Evolutionary conservation across 2,329 filamentous ascomycete genomes (phyloP).

Genomic region (Aureobasidium vineae): DNA sequence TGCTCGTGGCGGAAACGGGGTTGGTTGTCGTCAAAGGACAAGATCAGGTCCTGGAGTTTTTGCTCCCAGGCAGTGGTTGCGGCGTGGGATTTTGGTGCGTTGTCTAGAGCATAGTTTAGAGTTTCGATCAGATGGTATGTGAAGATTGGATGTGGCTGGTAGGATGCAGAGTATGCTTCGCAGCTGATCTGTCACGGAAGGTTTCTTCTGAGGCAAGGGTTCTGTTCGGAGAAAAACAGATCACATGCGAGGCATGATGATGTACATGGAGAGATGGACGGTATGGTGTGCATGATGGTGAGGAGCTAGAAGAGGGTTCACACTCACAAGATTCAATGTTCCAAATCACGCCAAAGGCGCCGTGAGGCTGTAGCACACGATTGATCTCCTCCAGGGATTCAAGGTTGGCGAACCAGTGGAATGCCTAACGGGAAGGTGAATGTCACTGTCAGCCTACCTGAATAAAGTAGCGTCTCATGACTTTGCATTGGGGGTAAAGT

Average conservation of each 20-base stretch:
- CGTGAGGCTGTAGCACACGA: constrained; percentile 61
- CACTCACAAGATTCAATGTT: constrained; percentile 67
- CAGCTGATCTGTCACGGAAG: not conserved
- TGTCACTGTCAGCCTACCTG: constrained; percentile 27
- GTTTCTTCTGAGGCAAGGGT: not conserved
- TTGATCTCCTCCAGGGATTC: constrained; percentile 65
- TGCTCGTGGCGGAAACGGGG: constrained; percentile 63
- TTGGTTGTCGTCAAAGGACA: constrained; percentile 56
- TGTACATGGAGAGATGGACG: not conserved
- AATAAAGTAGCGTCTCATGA: constrained; percentile 7
- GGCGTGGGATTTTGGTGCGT: constrained; percentile 58
- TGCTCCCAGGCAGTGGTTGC: constrained; percentile 61
- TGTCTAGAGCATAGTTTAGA: constrained; percentile 46
- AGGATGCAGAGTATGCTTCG: not conserved
- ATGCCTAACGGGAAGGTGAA: constrained; percentile 35
- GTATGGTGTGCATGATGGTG: not conserved
- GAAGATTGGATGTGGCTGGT: constrained; percentile 36
- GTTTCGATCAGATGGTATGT: not conserved
- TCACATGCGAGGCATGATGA: constrained; percentile 21
- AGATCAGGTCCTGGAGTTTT: constrained; percentile 59
- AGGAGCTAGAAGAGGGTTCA: constrained; percentile 25
- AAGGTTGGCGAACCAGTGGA: constrained; percentile 64
- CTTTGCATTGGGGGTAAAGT: not conserved
- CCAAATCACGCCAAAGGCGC: constrained; percentile 67
- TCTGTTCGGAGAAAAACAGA: constrained; percentile 29